phyloP scores from a whole-genome alignment of 371 early-diverging fungal genomes.

The Mortierella sp. region DNA sequence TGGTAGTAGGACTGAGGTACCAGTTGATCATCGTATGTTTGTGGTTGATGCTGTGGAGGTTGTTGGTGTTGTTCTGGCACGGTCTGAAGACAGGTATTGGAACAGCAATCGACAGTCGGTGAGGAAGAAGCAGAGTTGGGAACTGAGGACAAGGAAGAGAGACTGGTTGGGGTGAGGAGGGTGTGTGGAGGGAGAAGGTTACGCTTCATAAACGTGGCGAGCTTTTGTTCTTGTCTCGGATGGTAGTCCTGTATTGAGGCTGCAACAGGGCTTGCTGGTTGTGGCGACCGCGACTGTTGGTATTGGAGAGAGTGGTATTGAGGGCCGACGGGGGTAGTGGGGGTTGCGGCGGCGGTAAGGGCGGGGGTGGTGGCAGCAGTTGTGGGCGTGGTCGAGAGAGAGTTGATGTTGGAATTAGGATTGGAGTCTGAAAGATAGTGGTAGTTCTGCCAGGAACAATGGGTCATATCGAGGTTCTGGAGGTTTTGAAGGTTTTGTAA shows the following conservation, averaged over 20 bases:
- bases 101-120: slow-evolving; percentile 27
- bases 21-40: background rate
- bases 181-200: slow-evolving; percentile 55
- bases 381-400: slow-evolving; percentile 51
- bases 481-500: slow-evolving; percentile 38
- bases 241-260: slow-evolving; percentile 55
- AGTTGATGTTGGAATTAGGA: slow-evolving; percentile 35
- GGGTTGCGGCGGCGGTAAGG: slow-evolving; percentile 46
- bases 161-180: slow-evolving; percentile 22
- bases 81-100: slow-evolving; percentile 14
- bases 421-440: slow-evolving; percentile 41
- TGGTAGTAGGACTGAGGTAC: slow-evolving; percentile 14
- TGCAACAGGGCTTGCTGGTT: slow-evolving; percentile 53
- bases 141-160: slow-evolving; percentile 1
- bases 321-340: slow-evolving; percentile 38
- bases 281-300: slow-evolving; percentile 20
- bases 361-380: slow-evolving; percentile 47
- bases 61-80: slow-evolving; percentile 15
- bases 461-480: slow-evolving; percentile 42
- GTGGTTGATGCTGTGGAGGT: background rate
- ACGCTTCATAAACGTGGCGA: slow-evolving; percentile 54
- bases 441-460: slow-evolving; percentile 39
- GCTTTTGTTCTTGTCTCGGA: slow-evolving; percentile 48
- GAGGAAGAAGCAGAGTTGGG: slow-evolving; percentile 26
- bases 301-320: slow-evolving; percentile 11